phyloP scores from a whole-genome alignment of 129 eudicot genomes.

The Chrysanthemum seticuspe region DNA sequence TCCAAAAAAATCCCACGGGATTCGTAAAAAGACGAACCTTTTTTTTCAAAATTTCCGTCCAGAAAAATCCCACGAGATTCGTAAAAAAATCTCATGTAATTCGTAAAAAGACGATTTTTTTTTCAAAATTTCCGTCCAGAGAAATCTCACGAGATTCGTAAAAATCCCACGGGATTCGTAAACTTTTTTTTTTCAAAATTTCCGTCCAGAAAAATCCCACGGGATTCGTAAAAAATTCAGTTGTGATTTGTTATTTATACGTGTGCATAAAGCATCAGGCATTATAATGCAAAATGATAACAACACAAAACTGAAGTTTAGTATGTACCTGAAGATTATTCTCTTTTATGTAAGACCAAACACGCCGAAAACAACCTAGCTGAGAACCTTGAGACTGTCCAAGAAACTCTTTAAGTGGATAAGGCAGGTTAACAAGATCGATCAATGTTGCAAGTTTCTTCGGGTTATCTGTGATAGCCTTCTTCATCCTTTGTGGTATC shows the following conservation, averaged over 20 bases:
- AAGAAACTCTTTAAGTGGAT: constrained; percentile 72
- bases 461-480: constrained; percentile 68
- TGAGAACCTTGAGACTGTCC: constrained; percentile 90
- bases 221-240: too few relatives aligned
- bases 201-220: too few relatives aligned
- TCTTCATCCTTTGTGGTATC: constrained; percentile 79
- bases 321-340: constrained; percentile 82
- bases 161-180: too few relatives aligned
- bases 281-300: constrained; percentile 10
- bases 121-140: too few relatives aligned
- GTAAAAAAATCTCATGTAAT: too few relatives aligned
- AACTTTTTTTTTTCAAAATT: too few relatives aligned
- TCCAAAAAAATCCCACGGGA: too few relatives aligned
- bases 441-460: constrained; percentile 86
- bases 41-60: too few relatives aligned
- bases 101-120: too few relatives aligned
- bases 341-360: constrained; percentile 91
- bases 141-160: too few relatives aligned
- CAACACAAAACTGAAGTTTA: neutral
- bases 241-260: neutral
- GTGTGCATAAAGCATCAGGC: neutral
- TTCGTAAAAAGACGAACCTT: too few relatives aligned
- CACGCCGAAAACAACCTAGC: constrained; percentile 75
- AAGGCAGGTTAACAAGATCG: constrained; percentile 91
- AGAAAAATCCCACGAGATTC: too few relatives aligned